These are phyloP conservation scores for Lodderomyces orthopsilosis DNA, from an alignment of 1,139 yeast species.

Conservation along the genomic window DNA sequence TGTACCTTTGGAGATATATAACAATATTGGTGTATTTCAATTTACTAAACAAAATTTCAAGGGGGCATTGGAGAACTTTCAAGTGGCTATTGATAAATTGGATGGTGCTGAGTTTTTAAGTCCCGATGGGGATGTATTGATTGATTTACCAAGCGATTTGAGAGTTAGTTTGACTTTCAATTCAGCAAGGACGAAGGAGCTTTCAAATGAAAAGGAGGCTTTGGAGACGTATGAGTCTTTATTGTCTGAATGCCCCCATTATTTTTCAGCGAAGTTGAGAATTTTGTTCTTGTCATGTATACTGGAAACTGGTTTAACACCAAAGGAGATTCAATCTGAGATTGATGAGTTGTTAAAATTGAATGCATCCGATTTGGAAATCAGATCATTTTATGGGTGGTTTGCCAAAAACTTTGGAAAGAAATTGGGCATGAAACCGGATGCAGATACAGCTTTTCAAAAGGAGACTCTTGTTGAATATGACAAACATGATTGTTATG, in stretches of 20 bases:
- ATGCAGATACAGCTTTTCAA: conserved; percentile 74
- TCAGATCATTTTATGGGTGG: conserved; percentile 93
- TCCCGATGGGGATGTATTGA: conserved; percentile 25
- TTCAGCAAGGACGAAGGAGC: conserved; percentile 61
- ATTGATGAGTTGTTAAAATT: conserved; percentile 52
- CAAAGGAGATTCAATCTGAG: conserved; percentile 49
- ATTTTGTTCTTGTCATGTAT: conserved; percentile 53
- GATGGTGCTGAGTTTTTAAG: conserved; percentile 18
- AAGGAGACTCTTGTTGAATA: conserved; percentile 78
- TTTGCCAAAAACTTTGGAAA: conserved; percentile 63
- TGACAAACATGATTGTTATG: conserved; percentile 87
- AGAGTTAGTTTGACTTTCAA: conserved; percentile 56
- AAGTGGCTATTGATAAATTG: conserved; percentile 41
- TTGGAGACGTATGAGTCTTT: conserved; percentile 53
- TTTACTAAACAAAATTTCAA: conserved; percentile 62
- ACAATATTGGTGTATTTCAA: conserved; percentile 84
- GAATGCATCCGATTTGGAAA: conserved; percentile 67
- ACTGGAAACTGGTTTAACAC: conserved; percentile 22
- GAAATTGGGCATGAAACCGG: conserved; percentile 52
- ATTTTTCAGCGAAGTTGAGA: conserved; percentile 76
- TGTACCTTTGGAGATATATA: conserved; percentile 67
- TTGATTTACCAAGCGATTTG: conserved; percentile 30
- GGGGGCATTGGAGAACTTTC: conserved; percentile 40
- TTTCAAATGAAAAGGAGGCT: conserved; percentile 45
- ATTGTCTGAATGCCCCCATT: conserved; percentile 60